These are phyloP conservation scores for Blumeria hordei DNA, from an alignment of 2,329 filamentous ascomycete genomes.

Conservation along the genomic window DNA sequence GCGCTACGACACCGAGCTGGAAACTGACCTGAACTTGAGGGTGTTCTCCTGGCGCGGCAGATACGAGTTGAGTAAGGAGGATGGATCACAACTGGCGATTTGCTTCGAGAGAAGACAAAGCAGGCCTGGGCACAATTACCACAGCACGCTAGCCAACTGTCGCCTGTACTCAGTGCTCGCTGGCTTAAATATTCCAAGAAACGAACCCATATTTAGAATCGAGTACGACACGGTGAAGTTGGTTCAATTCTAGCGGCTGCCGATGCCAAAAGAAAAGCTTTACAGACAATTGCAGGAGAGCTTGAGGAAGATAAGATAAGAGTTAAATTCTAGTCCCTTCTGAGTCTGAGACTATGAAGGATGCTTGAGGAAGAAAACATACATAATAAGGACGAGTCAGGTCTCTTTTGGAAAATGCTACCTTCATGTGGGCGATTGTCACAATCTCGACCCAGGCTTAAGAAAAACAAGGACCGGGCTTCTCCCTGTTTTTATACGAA, in stretches of 20 bases:
- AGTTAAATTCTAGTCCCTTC: too few relatives aligned
- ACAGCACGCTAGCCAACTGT: not conserved
- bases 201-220: not conserved
- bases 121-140: not conserved
- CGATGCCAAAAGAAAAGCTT: not conserved
- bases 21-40: too few relatives aligned
- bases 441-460: conserved; percentile 5
- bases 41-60: too few relatives aligned
- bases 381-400: not conserved
- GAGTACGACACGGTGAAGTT: not conserved
- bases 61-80: too few relatives aligned
- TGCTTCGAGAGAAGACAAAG: not conserved
- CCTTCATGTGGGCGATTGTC: conserved; percentile 18
- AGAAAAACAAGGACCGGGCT: not conserved
- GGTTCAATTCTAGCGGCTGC: not conserved
- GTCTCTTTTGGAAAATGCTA: conserved; percentile 1
- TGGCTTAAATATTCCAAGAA: not conserved
- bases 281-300: conserved; percentile 1
- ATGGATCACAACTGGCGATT: not conserved
- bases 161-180: not conserved
- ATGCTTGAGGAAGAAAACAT: conserved; percentile 1
- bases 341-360: too few relatives aligned
- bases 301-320: too few relatives aligned
- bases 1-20: too few relatives aligned
- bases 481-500: conserved; percentile 1